Conservation (phyloP, 2,329 filamentous ascomycete genomes). For the Colletotrichum phormii region DNA sequence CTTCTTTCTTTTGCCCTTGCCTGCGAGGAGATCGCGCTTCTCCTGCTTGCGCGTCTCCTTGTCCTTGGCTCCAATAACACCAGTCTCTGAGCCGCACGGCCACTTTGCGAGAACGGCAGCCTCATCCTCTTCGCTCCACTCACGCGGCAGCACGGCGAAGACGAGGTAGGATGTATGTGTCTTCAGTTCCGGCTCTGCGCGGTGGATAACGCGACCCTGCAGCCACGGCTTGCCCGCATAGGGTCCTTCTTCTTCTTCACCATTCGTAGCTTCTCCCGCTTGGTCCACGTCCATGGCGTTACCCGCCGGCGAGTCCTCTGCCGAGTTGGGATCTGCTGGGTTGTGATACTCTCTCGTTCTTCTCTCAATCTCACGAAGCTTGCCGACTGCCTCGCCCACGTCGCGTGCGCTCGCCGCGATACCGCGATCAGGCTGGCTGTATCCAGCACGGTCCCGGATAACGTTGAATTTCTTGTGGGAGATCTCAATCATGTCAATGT, state of each 20-base stretch:
- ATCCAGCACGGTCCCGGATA: constrained; percentile 81
- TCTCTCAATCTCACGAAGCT: constrained; percentile 79
- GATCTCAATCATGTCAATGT: constrained; percentile 94
- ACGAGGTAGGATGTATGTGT: constrained; percentile 97
- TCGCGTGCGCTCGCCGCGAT: constrained; percentile 77
- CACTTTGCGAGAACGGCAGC: constrained; percentile 72
- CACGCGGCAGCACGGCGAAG: constrained; percentile 88
- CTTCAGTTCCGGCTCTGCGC: constrained; percentile 89
- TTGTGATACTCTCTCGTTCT: constrained; percentile 74
- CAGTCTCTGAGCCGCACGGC: constrained; percentile 67
- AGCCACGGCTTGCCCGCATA: constrained; percentile 69
- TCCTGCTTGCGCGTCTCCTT: constrained; percentile 67
- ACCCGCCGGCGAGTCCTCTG: constrained; percentile 43
- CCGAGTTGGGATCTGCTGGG: constrained; percentile 42
- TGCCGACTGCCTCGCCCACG: constrained; percentile 82
- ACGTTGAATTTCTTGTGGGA: constrained; percentile 83
- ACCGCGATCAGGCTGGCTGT: constrained; percentile 75
- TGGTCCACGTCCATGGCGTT: constrained; percentile 56
- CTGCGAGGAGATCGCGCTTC: constrained; percentile 63
- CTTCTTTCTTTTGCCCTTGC: constrained; percentile 45
- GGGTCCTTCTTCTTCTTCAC: constrained; percentile 40
- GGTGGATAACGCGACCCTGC: constrained; percentile 82
- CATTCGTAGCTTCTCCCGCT: constrained; percentile 43
- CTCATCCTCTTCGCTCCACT: constrained; percentile 89
- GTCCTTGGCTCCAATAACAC: constrained; percentile 64